Evolutionary conservation across 108 stramenopile species (phyloP).

Genomic region (Skeletonema tropicum): DNA sequence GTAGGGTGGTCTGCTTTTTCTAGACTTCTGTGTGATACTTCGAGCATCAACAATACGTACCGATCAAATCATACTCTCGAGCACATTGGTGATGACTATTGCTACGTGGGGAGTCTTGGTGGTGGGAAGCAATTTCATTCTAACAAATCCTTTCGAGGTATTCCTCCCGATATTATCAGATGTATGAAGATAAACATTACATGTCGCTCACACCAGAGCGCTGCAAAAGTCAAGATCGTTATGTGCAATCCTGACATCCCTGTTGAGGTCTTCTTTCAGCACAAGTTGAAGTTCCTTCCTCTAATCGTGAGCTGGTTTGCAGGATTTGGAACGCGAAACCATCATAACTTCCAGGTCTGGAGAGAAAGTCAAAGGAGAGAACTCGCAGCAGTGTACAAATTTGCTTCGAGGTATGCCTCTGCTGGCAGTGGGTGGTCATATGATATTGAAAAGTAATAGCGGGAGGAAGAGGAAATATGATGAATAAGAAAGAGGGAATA

Average conservation of each 20-base stretch:
- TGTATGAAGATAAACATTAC: background rate
- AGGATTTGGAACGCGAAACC: too few species aligned
- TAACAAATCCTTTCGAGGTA: background rate
- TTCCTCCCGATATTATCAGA: background rate
- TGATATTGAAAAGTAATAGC: too few species aligned
- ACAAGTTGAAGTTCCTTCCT: background rate
- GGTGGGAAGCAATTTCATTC: background rate
- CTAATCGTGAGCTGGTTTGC: background rate
- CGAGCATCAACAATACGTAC: slow-evolving; percentile 20
- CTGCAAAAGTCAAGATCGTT: background rate
- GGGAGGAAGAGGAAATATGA: too few species aligned
- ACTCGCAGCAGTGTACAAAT: background rate
- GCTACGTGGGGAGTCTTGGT: background rate
- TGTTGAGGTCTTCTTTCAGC: background rate
- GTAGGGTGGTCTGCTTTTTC: slow-evolving; percentile 15
- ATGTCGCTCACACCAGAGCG: background rate
- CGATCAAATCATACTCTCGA: slow-evolving; percentile 16
- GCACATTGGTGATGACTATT: background rate
- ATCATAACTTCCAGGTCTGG: too few species aligned
- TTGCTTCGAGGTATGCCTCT: background rate
- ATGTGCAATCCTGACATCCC: background rate
- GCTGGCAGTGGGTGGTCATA: background rate
- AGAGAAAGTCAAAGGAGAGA: background rate
- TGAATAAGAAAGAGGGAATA: too few species aligned
- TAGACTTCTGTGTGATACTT: background rate